Percentiles rank a stretch among this genome's conserved stretches.
phyloP scores from a whole-genome alignment of 192 early-diverging fungal species.

The Phycomyces blakesleeanus region DNA sequence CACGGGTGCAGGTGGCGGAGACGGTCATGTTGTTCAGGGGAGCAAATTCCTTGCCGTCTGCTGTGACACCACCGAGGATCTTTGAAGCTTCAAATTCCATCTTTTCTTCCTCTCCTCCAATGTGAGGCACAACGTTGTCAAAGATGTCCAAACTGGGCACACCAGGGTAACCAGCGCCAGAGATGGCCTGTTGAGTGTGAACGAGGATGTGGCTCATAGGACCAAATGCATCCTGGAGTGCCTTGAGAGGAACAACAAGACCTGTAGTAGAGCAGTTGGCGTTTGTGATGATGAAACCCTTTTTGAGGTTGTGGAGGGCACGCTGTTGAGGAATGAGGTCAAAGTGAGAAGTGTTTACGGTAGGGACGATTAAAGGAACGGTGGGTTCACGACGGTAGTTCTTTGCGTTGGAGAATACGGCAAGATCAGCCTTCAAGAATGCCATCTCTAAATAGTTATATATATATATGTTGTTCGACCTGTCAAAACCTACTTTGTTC shows the following conservation, averaged over 20 bases:
- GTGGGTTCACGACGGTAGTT: slow-evolving; percentile 89
- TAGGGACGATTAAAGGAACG: slow-evolving; percentile 92
- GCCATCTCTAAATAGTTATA: slow-evolving; percentile 61
- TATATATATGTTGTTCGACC: neutral
- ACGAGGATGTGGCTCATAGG: slow-evolving; percentile 79
- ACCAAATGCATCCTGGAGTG: slow-evolving; percentile 90
- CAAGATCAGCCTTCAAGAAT: slow-evolving; percentile 83
- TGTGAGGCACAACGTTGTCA: slow-evolving; percentile 94
- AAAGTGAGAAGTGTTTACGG: slow-evolving; percentile 89
- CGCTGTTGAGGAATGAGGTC: slow-evolving; percentile 77
- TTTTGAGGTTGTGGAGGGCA: slow-evolving; percentile 46
- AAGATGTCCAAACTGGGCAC: slow-evolving; percentile 92
- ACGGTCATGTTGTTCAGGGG: slow-evolving; percentile 63
- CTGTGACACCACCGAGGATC: slow-evolving; percentile 75
- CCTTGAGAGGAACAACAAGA: slow-evolving; percentile 83
- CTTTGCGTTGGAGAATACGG: slow-evolving; percentile 94
- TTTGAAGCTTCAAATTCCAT: slow-evolving; percentile 93
- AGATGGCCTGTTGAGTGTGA: slow-evolving; percentile 93
- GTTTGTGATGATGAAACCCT: slow-evolving; percentile 93
- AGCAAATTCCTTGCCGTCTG: slow-evolving; percentile 47
- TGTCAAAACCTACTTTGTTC: neutral
- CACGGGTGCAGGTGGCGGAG: slow-evolving; percentile 94
- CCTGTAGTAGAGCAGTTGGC: slow-evolving; percentile 99
- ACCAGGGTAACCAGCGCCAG: slow-evolving; percentile 97
- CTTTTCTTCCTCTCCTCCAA: slow-evolving; percentile 95